Evolutionary conservation across 2,329 filamentous ascomycete genomes (phyloP), one percentile per base, ranked within the genome.

Genomic region (Trichoderma oligosporum): DNA sequence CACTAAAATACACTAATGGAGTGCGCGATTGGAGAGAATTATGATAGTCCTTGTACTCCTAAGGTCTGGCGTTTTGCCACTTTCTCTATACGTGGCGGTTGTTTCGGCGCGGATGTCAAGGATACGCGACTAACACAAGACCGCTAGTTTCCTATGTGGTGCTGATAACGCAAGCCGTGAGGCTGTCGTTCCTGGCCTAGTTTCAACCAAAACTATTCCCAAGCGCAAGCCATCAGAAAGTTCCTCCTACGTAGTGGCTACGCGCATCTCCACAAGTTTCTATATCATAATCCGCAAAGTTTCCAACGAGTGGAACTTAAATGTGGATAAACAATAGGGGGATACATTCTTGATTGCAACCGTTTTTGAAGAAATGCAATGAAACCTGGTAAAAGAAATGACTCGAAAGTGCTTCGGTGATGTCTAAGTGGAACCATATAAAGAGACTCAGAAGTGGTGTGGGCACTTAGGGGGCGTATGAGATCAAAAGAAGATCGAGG

Each of bases 231-330:
- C 47, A 24, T 20, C 12, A 38, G 36, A 24, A 20, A 44, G 27
- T 39, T 31, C 20, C n/a, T 20, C 29, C 39, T 54, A 54, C 39
- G 39, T 54, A 45, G 39, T 46, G 24, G 31, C 41, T 45, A 38
- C 41, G 22, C 41, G 16, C 16, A 29, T 46, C 41, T 55, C 52
- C 52, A 55, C 52, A 38, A 16, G n/a, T 35, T 12, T 25, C 39
- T 25, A 33, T 56, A 33, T 16, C 33, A 56, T 29, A 53, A 58
- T 59, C 53, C 56, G 22, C 46, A 57, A 48, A 58, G 33, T 48
- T 57, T 61, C 39, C 53, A 41, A 20, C 12, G 47, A 51, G 61
- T 64, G 62, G 62, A 59, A 63, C 61, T 57, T 14, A 36, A 31
- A 52, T 48, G 61, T 63, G 62, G 61, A 61, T 62, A 56, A 20